Evolutionary conservation across 192 early-diverging fungal genomes (phyloP).

Genomic region (Dissophora ornata): DNA sequence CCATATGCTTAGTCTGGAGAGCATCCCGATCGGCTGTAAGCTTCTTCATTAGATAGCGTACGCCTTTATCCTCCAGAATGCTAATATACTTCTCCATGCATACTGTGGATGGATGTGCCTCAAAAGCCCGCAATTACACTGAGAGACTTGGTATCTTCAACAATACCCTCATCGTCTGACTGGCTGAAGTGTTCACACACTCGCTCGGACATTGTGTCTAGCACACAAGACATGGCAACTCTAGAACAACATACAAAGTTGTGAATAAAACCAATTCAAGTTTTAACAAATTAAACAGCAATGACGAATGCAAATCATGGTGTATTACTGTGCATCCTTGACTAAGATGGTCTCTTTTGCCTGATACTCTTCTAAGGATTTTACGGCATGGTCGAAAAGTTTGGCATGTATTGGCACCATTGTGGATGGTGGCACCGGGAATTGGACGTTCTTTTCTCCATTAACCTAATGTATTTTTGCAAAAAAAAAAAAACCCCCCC

Average conservation of each 20-base stretch:
- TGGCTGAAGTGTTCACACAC: neutral
- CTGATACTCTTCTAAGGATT: too few species aligned
- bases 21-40: too few species aligned
- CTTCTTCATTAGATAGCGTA: too few species aligned
- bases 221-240: constrained; percentile 7
- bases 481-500: too few species aligned
- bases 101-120: neutral
- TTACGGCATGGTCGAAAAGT: too few species aligned
- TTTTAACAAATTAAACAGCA: too few species aligned
- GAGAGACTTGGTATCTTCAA: constrained; percentile 4
- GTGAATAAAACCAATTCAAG: neutral
- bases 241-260: neutral
- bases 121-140: neutral
- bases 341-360: neutral
- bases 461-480: too few species aligned
- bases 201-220: constrained; percentile 3
- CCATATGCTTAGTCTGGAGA: too few species aligned
- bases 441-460: too few species aligned
- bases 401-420: too few species aligned
- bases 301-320: neutral
- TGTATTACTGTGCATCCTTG: constrained; percentile 18
- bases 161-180: neutral
- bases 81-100: neutral
- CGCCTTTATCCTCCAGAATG: neutral
- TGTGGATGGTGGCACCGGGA: too few species aligned